These are phyloP conservation scores for Globisporangium spiculum DNA, from an alignment of 352 stramenopile genomes.

Conservation along the genomic window DNA sequence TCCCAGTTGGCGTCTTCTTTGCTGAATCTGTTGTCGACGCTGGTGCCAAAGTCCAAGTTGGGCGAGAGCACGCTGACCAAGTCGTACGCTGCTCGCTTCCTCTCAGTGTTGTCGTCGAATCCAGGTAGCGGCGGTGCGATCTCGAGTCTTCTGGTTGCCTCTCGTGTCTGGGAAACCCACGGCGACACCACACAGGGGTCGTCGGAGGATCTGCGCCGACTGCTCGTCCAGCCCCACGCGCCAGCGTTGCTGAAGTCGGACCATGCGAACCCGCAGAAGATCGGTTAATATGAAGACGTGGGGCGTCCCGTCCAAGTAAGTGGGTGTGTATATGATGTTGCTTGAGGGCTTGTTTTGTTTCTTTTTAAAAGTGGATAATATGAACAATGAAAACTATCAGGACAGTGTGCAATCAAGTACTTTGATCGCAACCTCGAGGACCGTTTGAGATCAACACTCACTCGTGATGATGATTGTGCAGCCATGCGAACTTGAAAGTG, in stretches of 20 bases:
- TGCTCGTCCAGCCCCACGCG: constrained; percentile 69
- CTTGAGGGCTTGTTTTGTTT: constrained; percentile 5
- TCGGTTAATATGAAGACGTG: constrained; percentile 36
- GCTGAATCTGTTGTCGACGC: constrained; percentile 77
- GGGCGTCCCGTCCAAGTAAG: not conserved
- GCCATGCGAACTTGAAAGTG: constrained; percentile 8
- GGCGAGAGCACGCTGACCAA: constrained; percentile 81
- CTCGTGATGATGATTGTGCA: not conserved
- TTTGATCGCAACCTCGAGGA: not conserved
- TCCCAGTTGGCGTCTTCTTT: constrained; percentile 74
- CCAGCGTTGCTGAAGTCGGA: constrained; percentile 75
- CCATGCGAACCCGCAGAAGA: constrained; percentile 84
- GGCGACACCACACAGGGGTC: constrained; percentile 78
- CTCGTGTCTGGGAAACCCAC: constrained; percentile 80
- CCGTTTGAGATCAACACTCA: not conserved
- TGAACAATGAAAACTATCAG: not conserved
- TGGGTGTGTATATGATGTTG: not conserved
- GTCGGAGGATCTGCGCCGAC: constrained; percentile 71
- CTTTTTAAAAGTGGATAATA: constrained; percentile 12
- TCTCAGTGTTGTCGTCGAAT: constrained; percentile 82
- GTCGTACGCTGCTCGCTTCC: constrained; percentile 76
- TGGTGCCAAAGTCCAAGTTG: constrained; percentile 79
- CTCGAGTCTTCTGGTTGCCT: constrained; percentile 74
- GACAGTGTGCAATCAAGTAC: not conserved
- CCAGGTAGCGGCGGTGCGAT: constrained; percentile 81